Evolutionary conservation across 2,329 filamentous ascomycete genomes (phyloP).

Genomic region (Metarhizium sp.): DNA sequence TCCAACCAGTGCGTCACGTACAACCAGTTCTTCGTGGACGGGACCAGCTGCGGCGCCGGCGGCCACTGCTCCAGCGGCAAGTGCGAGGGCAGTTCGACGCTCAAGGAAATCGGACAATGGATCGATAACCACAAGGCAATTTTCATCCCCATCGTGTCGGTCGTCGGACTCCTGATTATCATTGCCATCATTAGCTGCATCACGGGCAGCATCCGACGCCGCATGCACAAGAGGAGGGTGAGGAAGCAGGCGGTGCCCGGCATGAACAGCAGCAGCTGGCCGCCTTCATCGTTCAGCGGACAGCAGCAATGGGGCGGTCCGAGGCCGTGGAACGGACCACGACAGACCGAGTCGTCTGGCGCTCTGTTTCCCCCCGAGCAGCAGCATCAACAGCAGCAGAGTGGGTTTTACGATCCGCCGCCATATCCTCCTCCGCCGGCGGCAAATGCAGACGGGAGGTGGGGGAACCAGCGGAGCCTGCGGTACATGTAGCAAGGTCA

Average conservation of each 20-base stretch:
- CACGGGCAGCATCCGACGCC: conserved; percentile 32
- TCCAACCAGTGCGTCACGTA: conserved; percentile 60
- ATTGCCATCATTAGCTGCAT: conserved; percentile 61
- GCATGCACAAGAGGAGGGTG: conserved; percentile 13
- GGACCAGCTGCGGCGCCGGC: conserved; percentile 72
- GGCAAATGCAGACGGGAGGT: not conserved
- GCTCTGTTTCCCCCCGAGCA: not conserved
- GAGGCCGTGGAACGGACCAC: not conserved
- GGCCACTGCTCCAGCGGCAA: conserved; percentile 70
- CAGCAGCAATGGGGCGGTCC: conserved; percentile 3
- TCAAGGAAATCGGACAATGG: conserved; percentile 65
- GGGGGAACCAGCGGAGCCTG: not conserved
- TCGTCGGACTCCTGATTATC: conserved; percentile 63
- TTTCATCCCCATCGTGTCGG: conserved; percentile 69
- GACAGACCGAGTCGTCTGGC: not conserved
- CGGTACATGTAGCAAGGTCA: not conserved
- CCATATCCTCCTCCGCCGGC: not conserved
- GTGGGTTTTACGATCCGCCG: not conserved
- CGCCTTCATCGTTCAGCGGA: conserved; percentile 2
- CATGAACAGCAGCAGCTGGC: conserved; percentile 15
- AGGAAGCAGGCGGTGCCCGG: conserved; percentile 13
- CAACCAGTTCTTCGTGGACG: conserved; percentile 89
- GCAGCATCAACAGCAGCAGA: not conserved
- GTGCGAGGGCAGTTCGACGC: conserved; percentile 62
- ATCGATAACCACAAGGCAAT: conserved; percentile 68